phyloP scores from a whole-genome alignment of 805 yeast species.

The Hanseniaspora meyeri region DNA sequence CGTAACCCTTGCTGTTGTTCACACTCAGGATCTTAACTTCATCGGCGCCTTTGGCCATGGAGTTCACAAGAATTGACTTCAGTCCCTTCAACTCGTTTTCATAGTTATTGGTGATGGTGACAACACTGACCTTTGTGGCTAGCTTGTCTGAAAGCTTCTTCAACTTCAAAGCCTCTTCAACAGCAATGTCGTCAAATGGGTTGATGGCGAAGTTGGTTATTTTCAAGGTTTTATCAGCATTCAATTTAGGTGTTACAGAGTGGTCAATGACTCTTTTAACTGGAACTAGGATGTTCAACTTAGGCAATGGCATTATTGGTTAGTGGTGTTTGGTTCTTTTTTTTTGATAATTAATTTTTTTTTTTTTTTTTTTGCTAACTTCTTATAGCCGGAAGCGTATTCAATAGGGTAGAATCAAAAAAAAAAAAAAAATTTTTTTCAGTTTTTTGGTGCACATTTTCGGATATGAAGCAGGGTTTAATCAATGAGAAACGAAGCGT shows the following conservation, averaged over 20 bases:
- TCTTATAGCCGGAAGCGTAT: too few species aligned
- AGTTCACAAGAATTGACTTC: constrained; percentile 76
- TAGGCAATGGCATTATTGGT: constrained; percentile 1
- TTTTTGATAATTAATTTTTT: too few species aligned
- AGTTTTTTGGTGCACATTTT: too few species aligned
- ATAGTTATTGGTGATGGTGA: constrained; percentile 39
- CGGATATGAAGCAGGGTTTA: too few species aligned
- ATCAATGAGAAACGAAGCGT: too few species aligned
- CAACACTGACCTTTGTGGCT: constrained; percentile 80
- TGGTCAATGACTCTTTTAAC: constrained; percentile 90
- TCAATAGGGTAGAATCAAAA: too few species aligned
- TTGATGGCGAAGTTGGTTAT: constrained; percentile 74
- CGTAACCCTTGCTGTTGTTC: constrained; percentile 44
- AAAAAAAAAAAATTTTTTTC: too few species aligned
- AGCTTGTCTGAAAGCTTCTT: constrained; percentile 49
- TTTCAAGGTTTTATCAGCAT: constrained; percentile 70
- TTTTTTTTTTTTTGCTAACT: too few species aligned
- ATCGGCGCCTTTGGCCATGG: constrained; percentile 92
- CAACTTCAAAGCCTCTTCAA: constrained; percentile 83
- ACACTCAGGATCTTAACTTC: constrained; percentile 63
- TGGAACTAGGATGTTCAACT: constrained; percentile 61
- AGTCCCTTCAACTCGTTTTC: constrained; percentile 60
- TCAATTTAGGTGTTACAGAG: constrained; percentile 80
- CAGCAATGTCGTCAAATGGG: constrained; percentile 96
- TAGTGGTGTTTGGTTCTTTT: neutral